Evolutionary conservation across 306 rosid genomes (phyloP), one percentile per base, ranked within the genome.

Genomic region (Sicyos edulis): DNA sequence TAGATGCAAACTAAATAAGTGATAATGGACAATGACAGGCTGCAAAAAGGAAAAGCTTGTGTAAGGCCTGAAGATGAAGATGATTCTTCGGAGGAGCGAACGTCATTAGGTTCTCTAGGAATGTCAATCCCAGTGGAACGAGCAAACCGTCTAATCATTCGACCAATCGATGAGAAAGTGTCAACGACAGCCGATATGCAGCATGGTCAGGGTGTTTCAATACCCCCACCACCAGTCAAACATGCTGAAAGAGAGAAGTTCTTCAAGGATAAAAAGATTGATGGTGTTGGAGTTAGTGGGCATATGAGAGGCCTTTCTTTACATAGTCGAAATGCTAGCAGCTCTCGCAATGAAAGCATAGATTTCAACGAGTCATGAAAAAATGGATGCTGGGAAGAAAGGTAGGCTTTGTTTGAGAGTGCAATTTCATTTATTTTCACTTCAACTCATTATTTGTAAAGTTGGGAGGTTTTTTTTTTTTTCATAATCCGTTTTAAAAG

Each of bases 181-280:
- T 70, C 85, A 22, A 83, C 61, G 1, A 88, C 79, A 75, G 37
- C 72, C 1, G 80, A 74, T 26, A 69, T 61, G 57, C 84, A 71
- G 55, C 84, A 71, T 58, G 74, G 83, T 24, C 84, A 77, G n/a
- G 79, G 86, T 9, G 80, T 77, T 54, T 77, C 78, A 6, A 86
- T 92, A 78, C 98, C 98, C 37, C 96, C 98, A 13, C 98, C 98
- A 52, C 98, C 98, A 8, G 85, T 95, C 75, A 92, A 90, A 79
- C 96, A 88, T 67, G 3, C 83, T 0, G 98, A 92, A 87, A 85
- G 98, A 68, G 96, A 88, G 86, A 90, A 75, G 34, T 90, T 76
- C 81, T 92, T 92, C 77, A 95, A 87, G 83, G 98, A 84, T 72
- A 92, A 82, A 80, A 88, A 87, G 84, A 52, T 63, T 20, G 96